phyloP scores from a whole-genome alignment of 495 filamentous ascomycete species.

The Staphylotrichum tortipilum region DNA sequence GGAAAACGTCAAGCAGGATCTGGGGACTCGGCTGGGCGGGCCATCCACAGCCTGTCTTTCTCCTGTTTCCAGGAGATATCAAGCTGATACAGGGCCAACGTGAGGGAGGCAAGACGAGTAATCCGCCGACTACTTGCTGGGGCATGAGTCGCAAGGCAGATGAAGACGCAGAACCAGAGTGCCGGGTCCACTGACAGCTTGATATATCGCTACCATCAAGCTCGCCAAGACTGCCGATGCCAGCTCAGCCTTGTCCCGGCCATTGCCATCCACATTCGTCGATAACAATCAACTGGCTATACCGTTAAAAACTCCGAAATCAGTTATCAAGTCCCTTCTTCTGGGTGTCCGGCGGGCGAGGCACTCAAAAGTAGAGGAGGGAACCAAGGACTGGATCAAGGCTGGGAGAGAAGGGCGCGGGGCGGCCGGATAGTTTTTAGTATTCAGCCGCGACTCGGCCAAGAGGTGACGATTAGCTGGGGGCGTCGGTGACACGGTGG shows the following conservation, averaged over 20 bases:
- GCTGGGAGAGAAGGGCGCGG: too few species aligned
- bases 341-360: background rate
- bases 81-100: too few species aligned
- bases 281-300: background rate
- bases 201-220: background rate
- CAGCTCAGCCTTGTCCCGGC: background rate
- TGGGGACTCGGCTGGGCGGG: too few species aligned
- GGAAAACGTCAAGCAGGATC: too few species aligned
- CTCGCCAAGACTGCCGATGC: background rate
- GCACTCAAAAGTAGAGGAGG: background rate
- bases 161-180: too few species aligned
- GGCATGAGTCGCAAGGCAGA: too few species aligned
- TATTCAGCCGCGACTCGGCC: background rate
- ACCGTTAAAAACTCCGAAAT: background rate
- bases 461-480: background rate
- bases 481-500: background rate
- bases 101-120: too few species aligned
- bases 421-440: background rate
- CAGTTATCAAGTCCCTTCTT: background rate
- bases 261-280: background rate
- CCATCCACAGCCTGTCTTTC: too few species aligned
- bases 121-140: too few species aligned
- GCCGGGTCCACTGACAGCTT: background rate
- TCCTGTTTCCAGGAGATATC: too few species aligned
- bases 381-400: too few species aligned